A percentile compares a stretch with the other conserved stretches of the same genome.
phyloP scores from a whole-genome alignment of 768 basidiomycete species.

The Leccinum truebloodii region DNA sequence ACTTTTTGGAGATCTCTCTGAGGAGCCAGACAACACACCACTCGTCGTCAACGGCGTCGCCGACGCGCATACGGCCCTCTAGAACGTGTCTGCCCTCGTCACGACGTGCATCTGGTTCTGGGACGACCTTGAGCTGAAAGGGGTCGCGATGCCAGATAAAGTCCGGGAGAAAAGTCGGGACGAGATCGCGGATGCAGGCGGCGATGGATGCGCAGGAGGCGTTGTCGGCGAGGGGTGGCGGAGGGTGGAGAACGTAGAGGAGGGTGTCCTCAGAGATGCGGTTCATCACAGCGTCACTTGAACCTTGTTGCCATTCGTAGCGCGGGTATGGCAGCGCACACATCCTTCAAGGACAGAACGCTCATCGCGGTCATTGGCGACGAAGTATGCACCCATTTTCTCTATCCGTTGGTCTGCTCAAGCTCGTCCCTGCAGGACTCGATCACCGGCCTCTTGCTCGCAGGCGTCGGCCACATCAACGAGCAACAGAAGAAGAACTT shows the following conservation, averaged over 20 bases:
- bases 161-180: conserved; percentile 53
- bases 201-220: conserved; percentile 64
- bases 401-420: conserved; percentile 11
- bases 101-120: conserved; percentile 40
- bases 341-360: conserved; percentile 77
- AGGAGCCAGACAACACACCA: conserved; percentile 95
- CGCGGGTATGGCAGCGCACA: conserved; percentile 46
- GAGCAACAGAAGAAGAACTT: conserved; percentile 97
- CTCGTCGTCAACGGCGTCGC: conserved; percentile 97
- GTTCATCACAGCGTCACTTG: conserved; percentile 62
- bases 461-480: conserved; percentile 91
- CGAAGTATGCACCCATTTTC: conserved; percentile 57
- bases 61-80: conserved; percentile 86
- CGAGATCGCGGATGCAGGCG: conserved; percentile 60
- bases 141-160: conserved; percentile 85
- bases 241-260: conserved; percentile 71
- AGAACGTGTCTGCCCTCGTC: conserved; percentile 52
- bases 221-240: conserved; percentile 53
- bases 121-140: conserved; percentile 72
- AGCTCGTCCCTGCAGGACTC: conserved; percentile 67
- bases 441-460: conserved; percentile 92
- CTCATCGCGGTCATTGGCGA: conserved; percentile 97
- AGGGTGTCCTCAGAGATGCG: conserved; percentile 86
- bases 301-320: conserved; percentile 19
- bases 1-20: conserved; percentile 69